A percentile compares a stretch with the other conserved stretches of the same genome.
These are phyloP conservation scores for Ogataea chonburiensis DNA, from an alignment of 805 yeast genomes.

Conservation along the genomic window DNA sequence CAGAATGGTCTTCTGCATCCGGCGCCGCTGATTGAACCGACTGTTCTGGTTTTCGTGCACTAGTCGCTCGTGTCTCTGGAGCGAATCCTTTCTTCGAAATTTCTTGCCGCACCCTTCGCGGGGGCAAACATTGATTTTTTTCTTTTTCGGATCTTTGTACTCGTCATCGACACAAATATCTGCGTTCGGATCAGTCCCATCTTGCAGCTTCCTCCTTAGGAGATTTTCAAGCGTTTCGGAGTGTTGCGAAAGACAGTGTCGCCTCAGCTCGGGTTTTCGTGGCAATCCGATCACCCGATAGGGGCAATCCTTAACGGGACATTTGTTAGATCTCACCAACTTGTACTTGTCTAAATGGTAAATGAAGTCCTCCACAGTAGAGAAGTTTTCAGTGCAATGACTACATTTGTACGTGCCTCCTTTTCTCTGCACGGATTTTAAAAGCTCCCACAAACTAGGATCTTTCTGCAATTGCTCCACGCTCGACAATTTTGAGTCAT, in stretches of 20 bases:
- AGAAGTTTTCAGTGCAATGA: conserved; percentile 43
- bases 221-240: conserved; percentile 19
- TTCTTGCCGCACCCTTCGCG: conserved; percentile 41
- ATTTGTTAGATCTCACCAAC: conserved; percentile 41
- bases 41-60: conserved; percentile 47
- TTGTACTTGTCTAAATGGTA: conserved; percentile 43
- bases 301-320: conserved; percentile 46
- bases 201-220: conserved; percentile 8
- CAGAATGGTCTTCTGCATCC: conserved; percentile 23
- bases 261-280: conserved; percentile 45
- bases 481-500: conserved; percentile 15
- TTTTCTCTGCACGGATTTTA: conserved; percentile 26
- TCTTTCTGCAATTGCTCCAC: conserved; percentile 35
- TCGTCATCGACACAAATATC: not conserved
- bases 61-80: conserved; percentile 49
- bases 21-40: conserved; percentile 37
- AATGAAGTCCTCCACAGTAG: conserved; percentile 30
- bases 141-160: conserved; percentile 7
- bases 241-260: conserved; percentile 52
- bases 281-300: conserved; percentile 51
- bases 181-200: conserved; percentile 6
- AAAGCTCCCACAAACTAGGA: conserved; percentile 17
- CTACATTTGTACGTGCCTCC: conserved; percentile 47
- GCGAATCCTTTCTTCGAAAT: conserved; percentile 54
- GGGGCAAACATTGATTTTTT: conserved; percentile 20